phyloP scores from a whole-genome alignment of 177 flowering plant species.

The Tripterygium wilfordii region DNA sequence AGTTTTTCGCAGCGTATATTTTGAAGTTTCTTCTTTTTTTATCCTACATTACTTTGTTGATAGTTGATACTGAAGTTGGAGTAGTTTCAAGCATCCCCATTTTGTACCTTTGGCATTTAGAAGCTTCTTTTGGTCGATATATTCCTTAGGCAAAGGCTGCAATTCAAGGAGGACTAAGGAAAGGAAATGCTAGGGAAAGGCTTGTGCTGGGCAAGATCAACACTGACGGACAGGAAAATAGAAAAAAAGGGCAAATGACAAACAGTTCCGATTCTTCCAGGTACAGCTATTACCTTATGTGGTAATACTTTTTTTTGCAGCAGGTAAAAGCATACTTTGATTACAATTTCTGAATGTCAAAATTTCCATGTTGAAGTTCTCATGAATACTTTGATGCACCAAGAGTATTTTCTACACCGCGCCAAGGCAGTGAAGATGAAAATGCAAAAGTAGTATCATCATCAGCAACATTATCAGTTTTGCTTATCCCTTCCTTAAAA shows the following conservation, averaged over 20 bases:
- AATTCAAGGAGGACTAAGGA: constrained; percentile 59
- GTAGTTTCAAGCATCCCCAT: no score
- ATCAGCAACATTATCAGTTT: constrained; percentile 53
- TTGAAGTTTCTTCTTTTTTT: no score
- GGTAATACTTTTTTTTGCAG: neutral
- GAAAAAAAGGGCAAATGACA: constrained; percentile 34
- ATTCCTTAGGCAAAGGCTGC: constrained; percentile 78
- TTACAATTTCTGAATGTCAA: constrained; percentile 1
- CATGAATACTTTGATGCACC: constrained; percentile 54
- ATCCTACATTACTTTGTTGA: no score
- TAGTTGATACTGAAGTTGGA: no score
- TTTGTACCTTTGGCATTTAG: no score
- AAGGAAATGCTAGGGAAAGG: constrained; percentile 63
- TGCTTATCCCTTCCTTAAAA: constrained; percentile 83
- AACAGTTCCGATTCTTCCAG: constrained; percentile 57
- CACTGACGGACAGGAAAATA: constrained; percentile 48
- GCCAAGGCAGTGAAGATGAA: constrained; percentile 53
- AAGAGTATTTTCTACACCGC: constrained; percentile 46
- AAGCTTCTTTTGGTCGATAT: neutral
- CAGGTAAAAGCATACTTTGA: neutral
- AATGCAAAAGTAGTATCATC: constrained; percentile 33
- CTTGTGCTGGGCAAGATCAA: constrained; percentile 38
- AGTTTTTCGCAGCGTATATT: no score
- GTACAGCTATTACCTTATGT: constrained; percentile 19
- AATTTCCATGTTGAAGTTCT: constrained; percentile 31